phyloP scores from a whole-genome alignment of 1,139 yeast species.

The Debaryomycetaceae sp. region DNA sequence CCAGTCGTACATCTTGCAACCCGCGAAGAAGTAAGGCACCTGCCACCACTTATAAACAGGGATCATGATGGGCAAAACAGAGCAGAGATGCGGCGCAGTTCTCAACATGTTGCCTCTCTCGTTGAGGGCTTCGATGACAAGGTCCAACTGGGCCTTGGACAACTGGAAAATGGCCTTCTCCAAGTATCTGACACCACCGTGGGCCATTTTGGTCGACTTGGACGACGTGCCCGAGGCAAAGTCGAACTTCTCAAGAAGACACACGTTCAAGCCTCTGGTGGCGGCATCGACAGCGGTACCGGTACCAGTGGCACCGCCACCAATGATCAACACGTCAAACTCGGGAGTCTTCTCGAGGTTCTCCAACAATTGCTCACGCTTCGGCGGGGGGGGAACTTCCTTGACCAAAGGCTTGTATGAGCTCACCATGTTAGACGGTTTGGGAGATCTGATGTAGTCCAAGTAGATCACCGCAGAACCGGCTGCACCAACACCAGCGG shows the following conservation, averaged over 20 bases:
- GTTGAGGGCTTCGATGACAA: conserved; percentile 89
- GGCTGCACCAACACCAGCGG: conserved; percentile 29
- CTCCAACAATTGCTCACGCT: conserved; percentile 30
- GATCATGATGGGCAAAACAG: conserved; percentile 87
- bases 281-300: conserved; percentile 93
- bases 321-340: conserved; percentile 80
- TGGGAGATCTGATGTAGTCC: conserved; percentile 39
- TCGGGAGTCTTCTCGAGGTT: conserved; percentile 36
- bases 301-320: conserved; percentile 96
- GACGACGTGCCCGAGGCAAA: conserved; percentile 92
- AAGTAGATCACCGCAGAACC: conserved; percentile 40
- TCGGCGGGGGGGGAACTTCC: conserved; percentile 31
- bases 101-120: conserved; percentile 87
- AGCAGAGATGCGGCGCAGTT: conserved; percentile 89
- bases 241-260: conserved; percentile 81
- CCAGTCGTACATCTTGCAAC: conserved; percentile 89
- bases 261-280: conserved; percentile 85
- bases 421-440: conserved; percentile 22
- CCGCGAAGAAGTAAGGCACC: conserved; percentile 88
- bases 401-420: conserved; percentile 37
- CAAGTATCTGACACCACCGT: conserved; percentile 93
- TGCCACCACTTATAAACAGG: conserved; percentile 97
- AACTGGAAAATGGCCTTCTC: conserved; percentile 92
- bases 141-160: conserved; percentile 85
- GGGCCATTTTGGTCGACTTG: conserved; percentile 95